Evolutionary conservation across 352 stramenopile genomes (phyloP).

Genomic region (Pythium utonaiense): DNA sequence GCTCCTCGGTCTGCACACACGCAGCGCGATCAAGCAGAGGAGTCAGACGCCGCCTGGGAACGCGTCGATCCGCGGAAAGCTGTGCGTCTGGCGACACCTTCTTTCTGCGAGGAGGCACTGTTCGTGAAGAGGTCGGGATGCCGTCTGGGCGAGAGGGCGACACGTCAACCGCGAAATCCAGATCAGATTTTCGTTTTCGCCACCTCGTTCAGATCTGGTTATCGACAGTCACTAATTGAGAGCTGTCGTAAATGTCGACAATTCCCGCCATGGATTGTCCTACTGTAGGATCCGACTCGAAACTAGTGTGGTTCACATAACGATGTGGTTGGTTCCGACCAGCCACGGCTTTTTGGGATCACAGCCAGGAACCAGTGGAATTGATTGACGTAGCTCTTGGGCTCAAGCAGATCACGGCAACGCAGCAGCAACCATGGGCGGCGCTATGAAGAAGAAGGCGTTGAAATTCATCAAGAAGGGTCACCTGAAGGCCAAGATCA

Average conservation of each 20-base stretch:
- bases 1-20: neutral
- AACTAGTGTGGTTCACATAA: constrained; percentile 1
- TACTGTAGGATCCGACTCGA: neutral
- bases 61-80: neutral
- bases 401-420: neutral
- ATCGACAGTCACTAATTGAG: neutral
- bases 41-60: neutral
- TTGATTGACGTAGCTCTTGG: constrained; percentile 2
- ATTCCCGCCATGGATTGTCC: neutral
- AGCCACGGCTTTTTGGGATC: constrained; percentile 12
- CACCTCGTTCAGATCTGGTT: neutral
- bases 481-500: constrained; percentile 71
- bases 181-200: constrained; percentile 14
- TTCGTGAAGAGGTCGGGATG: constrained; percentile 1
- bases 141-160: neutral
- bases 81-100: neutral
- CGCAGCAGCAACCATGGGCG: constrained; percentile 32
- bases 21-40: neutral
- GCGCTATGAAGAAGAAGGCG: constrained; percentile 85
- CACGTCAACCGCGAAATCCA: no score
- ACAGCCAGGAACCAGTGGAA: constrained; percentile 8
- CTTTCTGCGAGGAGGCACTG: neutral
- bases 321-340: constrained; percentile 1
- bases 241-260: neutral
- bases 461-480: constrained; percentile 85